phyloP scores from a whole-genome alignment of 768 basidiomycete genomes.

The Xanthoconium stramineum region DNA sequence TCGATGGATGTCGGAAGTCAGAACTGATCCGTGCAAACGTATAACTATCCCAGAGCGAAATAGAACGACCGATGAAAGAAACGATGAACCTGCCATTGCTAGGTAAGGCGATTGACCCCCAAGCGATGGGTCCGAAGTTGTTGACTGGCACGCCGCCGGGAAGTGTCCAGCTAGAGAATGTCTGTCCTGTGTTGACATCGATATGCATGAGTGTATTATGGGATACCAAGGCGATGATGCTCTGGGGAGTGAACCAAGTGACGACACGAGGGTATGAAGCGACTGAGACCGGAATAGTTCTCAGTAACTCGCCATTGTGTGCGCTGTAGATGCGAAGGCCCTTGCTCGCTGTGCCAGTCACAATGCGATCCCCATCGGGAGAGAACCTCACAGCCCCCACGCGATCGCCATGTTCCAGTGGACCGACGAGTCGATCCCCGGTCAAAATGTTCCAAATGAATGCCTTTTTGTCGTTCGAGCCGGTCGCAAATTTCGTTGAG shows the following conservation, averaged over 20 bases:
- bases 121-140: not conserved
- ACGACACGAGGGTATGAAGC: not conserved
- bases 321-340: constrained; percentile 4
- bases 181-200: not conserved
- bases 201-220: not conserved
- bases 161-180: constrained; percentile 1
- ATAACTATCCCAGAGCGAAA: constrained; percentile 6
- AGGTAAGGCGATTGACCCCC: not conserved
- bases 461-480: not conserved
- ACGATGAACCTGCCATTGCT: not conserved
- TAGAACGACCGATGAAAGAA: not conserved
- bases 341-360: not conserved
- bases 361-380: constrained; percentile 4
- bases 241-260: not conserved
- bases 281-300: not conserved
- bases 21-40: constrained; percentile 1
- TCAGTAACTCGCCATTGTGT: not conserved
- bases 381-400: constrained; percentile 7
- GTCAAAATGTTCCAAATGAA: constrained; percentile 8
- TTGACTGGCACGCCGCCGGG: not conserved
- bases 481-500: constrained; percentile 6
- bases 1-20: not conserved
- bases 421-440: constrained; percentile 4
- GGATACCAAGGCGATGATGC: constrained; percentile 1
- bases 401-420: not conserved